Evolutionary conservation across 768 basidiomycete species (phyloP).

Genomic region (Lepiota brunneoincarnata): DNA sequence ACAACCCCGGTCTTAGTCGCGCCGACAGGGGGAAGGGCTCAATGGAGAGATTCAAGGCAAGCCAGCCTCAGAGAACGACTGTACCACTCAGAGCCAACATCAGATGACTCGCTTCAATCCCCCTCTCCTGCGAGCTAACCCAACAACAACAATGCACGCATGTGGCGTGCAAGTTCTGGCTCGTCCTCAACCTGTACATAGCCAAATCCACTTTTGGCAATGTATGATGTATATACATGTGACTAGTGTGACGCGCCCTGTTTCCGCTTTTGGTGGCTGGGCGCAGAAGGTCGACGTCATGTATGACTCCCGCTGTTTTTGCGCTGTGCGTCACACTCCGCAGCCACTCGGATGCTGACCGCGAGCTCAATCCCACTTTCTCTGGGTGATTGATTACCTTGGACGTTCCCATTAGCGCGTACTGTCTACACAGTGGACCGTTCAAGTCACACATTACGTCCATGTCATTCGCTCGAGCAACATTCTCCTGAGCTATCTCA

Average conservation of each 20-base stretch:
- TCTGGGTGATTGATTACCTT: too few species aligned
- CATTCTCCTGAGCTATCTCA: background rate
- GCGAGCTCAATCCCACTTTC: too few species aligned
- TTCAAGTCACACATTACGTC: too few species aligned
- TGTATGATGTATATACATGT: background rate
- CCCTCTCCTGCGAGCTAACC: slow-evolving; percentile 4
- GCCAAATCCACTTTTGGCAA: slow-evolving; percentile 1
- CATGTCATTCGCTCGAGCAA: background rate
- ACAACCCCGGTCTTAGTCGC: slow-evolving; percentile 11
- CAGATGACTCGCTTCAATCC: slow-evolving; percentile 16
- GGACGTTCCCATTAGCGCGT: background rate
- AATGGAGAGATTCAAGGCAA: too few species aligned
- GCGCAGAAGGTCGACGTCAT: slow-evolving; percentile 1
- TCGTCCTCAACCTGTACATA: background rate
- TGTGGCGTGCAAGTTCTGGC: slow-evolving; percentile 24
- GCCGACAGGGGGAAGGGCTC: slow-evolving; percentile 2
- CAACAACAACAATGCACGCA: slow-evolving; percentile 15
- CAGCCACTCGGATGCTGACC: too few species aligned
- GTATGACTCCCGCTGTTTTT: slow-evolving; percentile 4
- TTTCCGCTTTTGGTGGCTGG: background rate
- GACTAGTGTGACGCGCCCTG: background rate
- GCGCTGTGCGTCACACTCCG: too few species aligned
- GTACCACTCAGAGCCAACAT: slow-evolving; percentile 7
- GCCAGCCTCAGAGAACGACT: background rate
- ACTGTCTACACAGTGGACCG: background rate